A percentile compares a stretch with the other conserved stretches of the same genome.
These are phyloP conservation scores for Arthrobotrys sinensis DNA, from an alignment of 2,329 filamentous ascomycete species.

Conservation along the genomic window DNA sequence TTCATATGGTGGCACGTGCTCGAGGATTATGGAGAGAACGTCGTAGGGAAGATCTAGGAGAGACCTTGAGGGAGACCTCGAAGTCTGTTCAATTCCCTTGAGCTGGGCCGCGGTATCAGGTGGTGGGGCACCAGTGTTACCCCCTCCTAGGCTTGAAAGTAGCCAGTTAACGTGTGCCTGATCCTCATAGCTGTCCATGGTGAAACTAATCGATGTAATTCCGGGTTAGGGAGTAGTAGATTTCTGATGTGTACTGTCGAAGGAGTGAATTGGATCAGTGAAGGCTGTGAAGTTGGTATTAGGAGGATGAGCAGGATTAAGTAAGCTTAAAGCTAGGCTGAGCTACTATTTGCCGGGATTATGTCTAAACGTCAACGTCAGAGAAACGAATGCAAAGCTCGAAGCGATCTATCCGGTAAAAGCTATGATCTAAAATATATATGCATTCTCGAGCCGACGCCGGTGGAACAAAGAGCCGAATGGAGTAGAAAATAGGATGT, in stretches of 20 bases:
- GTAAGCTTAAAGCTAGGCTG: conserved; percentile 11
- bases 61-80: conserved; percentile 22
- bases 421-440: background rate
- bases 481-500: background rate
- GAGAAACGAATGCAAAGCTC: background rate
- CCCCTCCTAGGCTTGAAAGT: conserved; percentile 31
- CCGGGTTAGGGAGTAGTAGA: background rate
- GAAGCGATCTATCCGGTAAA: background rate
- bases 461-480: background rate
- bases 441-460: background rate
- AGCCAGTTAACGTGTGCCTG: conserved; percentile 33
- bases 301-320: conserved; percentile 2
- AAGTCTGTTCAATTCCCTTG: conserved; percentile 31
- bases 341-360: background rate
- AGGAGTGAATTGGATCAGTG: conserved; percentile 25
- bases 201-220: background rate
- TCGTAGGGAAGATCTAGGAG: conserved; percentile 57
- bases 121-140: conserved; percentile 32
- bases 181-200: conserved; percentile 5
- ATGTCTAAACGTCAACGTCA: background rate
- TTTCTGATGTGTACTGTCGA: background rate
- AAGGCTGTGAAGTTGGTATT: background rate
- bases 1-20: conserved; percentile 53
- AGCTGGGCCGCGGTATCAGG: conserved; percentile 35
- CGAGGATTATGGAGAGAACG: conserved; percentile 50